Base-by-base conservation (phyloP, 257 asterid species). In the Oldenlandia corymbosa region DNA sequence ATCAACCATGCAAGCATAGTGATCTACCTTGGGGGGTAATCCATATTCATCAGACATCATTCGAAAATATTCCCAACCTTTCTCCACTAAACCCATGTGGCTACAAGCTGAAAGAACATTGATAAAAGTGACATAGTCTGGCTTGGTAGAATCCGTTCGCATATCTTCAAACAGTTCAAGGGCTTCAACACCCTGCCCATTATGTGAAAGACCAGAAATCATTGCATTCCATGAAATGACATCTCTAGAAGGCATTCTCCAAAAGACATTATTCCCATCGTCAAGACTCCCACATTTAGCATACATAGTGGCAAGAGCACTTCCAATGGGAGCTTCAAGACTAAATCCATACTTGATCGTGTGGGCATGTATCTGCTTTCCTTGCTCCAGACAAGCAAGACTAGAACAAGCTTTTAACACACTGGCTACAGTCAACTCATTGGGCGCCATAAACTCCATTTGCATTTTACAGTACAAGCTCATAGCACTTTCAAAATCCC, bases 1-100 rank as follows among this genome's bases (percentile, higher is more conserved):
- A 83, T 90, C 97, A 20, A 90, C 97, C 95, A 90, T 84, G 70
- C 96, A 90, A 0, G 97, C 96, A 21, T 85, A 79, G 71, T 90
- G 96, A 69, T 87, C 97, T 9, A 85, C 65, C 45, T 75, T 64
- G 7, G 88, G 93, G 11, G 45, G 73, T 21, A 87, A n/a, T 28
- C 81, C 79, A 48, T 82, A 87, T 55, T 85, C 76, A 31, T 65
- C 60, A 2, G 80, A 65, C 87, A 90, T 90, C 76, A 60, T 68
- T 24, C 66, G 72, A 50, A 90, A 90, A 76, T 82, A 81, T 62
- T 72, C 78, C 79, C 83, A 54, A 62, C 97, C 96, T 66, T 68
- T 73, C 54, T 84, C 87, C 27, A 85, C 95, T 70, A 84, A 67
- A 56, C 96, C 97, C 92, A 84, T 85, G 78, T 87, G 97, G 79